Evolutionary conservation across 148 eudicot species (phyloP), one percentile per base, ranked within the genome.

Genomic region (Bassia scoparia): DNA sequence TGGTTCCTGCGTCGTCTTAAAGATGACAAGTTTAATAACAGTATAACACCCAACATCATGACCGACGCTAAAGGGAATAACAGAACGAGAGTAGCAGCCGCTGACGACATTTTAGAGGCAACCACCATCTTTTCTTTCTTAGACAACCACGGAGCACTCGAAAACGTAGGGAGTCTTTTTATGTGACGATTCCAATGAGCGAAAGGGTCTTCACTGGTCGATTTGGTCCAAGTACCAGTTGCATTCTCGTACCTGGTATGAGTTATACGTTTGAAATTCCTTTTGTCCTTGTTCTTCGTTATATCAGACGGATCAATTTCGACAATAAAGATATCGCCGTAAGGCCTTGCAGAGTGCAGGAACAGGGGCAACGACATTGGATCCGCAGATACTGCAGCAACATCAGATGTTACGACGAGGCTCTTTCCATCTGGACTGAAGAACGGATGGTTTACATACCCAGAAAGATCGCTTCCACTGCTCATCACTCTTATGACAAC

Each of bases 361-460:
- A 71, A 77, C 1, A 59, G 56, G 3, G 80, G 80, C 37, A 77
- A n/a, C 7, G 80, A 77, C 17, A 77, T 66, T 0, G 80, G 80
- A 17, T 78, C 80, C 13, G 52, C 56, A 4, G 80, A 78, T 23
- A 78, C 76, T 1, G 52, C 80, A 7, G 80, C 80, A 24, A 78
- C 34, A 34, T 78, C 80, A 4, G 80, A 41, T 0, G 52, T 3
- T 15, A 78, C 34, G 9, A 78, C 61, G 0, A 78, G 46, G 41
- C 72, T 78, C 61, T 27, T 69, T 2, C 74, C 74, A 26, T 76
- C 74, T 1, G 79, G 74, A 24, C 79, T 76, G 26, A 71, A 53
- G 35, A 61, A 66, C 0, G 76, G 76, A 68, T 71, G 80, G 49
- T 23, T 53, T 4, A 52, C 70, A 46, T 78, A 71, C 0, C 80